These are phyloP conservation scores for Pelagophyceae sp. DNA, from an alignment of 352 stramenopile genomes.

Conservation along the genomic window DNA sequence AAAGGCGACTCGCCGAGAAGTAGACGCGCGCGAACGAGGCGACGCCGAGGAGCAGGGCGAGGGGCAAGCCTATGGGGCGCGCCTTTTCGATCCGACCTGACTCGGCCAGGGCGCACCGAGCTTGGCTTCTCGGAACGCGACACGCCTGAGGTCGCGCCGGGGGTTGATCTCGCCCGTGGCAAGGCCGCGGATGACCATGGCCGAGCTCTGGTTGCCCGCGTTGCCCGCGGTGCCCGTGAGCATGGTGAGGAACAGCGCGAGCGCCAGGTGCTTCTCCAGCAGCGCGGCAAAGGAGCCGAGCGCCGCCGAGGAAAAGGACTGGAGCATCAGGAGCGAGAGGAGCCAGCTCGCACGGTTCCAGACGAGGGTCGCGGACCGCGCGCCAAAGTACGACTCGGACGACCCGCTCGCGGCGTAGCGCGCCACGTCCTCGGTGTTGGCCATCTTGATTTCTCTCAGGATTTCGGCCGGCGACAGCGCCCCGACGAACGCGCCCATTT, in stretches of 20 bases:
- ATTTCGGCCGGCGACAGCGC: slow-evolving; percentile 7
- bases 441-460: neutral
- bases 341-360: neutral
- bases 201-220: slow-evolving; percentile 36
- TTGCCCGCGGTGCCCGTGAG: slow-evolving; percentile 42
- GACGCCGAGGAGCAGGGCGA: slow-evolving; percentile 27
- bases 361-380: neutral
- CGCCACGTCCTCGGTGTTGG: neutral
- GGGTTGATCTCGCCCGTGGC: slow-evolving; percentile 40
- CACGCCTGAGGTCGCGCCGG: slow-evolving; percentile 21
- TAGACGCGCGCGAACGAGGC: slow-evolving; percentile 35
- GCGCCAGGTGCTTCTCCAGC: slow-evolving; percentile 31
- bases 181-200: slow-evolving; percentile 26
- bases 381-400: neutral
- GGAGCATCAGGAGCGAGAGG: slow-evolving; percentile 32
- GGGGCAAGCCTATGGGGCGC: too few species aligned
- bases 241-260: slow-evolving; percentile 43
- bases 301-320: slow-evolving; percentile 36
- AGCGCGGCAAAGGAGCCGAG: slow-evolving; percentile 29
- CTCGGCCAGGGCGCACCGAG: too few species aligned
- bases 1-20: slow-evolving; percentile 33
- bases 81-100: too few species aligned
- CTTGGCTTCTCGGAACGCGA: slow-evolving; percentile 31
- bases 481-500: neutral
- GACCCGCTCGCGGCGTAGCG: neutral